Evolutionary conservation across 2,329 filamentous ascomycete genomes (phyloP).

Genomic region (Monascus ruber): DNA sequence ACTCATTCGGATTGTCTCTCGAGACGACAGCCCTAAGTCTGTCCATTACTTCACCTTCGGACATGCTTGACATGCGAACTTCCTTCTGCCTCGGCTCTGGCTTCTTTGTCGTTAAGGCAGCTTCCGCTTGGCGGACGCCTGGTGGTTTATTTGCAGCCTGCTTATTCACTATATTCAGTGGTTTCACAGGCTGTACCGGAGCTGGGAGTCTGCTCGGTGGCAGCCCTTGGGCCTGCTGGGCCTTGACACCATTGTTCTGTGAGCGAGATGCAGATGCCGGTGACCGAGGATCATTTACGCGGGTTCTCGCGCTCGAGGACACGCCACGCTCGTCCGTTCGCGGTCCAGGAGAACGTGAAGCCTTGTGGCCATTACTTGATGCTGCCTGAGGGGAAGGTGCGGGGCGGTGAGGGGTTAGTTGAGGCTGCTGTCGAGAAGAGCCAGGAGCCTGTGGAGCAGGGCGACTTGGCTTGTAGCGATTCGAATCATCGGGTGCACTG

Average conservation of each 20-base stretch:
- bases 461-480: conserved; percentile 72
- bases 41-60: conserved; percentile 92
- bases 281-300: conserved; percentile 21
- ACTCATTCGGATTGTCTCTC: conserved; percentile 85
- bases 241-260: conserved; percentile 35
- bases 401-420: conserved; percentile 61
- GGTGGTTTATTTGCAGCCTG: conserved; percentile 45
- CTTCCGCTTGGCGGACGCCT: conserved; percentile 78
- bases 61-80: conserved; percentile 97
- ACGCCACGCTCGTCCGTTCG: conserved; percentile 22
- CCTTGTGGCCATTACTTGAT: conserved; percentile 21
- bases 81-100: conserved; percentile 70
- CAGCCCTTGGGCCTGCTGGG: conserved; percentile 30
- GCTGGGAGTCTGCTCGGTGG: conserved; percentile 49
- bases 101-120: conserved; percentile 67
- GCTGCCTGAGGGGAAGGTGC: conserved; percentile 61
- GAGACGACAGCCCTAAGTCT: conserved; percentile 90
- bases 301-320: conserved; percentile 24
- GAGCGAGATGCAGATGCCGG: conserved; percentile 32
- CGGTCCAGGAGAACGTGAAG: conserved; percentile 15
- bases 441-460: conserved; percentile 70
- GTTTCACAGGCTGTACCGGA: conserved; percentile 54
- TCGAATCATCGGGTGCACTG: conserved; percentile 42
- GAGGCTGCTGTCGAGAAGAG: conserved; percentile 41
- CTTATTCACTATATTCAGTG: conserved; percentile 65